phyloP scores from a whole-genome alignment of 495 filamentous ascomycete genomes.

The Penicillium cataractarum region DNA sequence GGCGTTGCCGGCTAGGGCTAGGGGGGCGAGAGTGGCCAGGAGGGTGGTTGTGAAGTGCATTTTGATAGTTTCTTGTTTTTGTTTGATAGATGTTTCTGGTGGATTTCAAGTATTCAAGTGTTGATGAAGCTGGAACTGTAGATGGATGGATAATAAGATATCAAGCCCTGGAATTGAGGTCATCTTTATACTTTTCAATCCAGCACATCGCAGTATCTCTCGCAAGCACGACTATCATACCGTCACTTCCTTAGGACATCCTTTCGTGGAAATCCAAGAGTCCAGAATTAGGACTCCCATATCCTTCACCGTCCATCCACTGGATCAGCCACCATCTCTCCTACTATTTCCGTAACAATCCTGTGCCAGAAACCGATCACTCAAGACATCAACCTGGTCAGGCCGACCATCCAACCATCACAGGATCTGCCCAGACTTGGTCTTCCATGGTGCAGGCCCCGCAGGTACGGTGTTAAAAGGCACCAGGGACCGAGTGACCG shows the following conservation, averaged over 20 bases:
- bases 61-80: background rate
- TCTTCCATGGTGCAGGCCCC: background rate
- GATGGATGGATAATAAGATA: background rate
- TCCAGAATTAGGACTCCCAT: background rate
- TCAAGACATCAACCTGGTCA: conserved; percentile 6
- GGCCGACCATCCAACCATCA: conserved; percentile 11
- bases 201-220: background rate
- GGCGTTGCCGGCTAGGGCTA: conserved; percentile 48
- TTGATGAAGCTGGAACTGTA: background rate
- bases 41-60: conserved; percentile 40
- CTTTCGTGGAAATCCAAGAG: background rate
- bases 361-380: background rate
- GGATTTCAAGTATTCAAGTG: background rate
- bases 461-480: background rate
- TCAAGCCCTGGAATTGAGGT: background rate
- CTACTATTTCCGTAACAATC: conserved; percentile 13
- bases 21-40: conserved; percentile 32
- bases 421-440: background rate
- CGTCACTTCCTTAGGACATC: background rate
- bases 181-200: background rate
- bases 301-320: background rate
- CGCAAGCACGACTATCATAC: background rate
- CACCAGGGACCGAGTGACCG: background rate
- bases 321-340: background rate
- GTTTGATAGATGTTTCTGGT: background rate